These are phyloP conservation scores for Amanita polypyramis DNA, from an alignment of 768 basidiomycete species.

Conservation along the genomic window DNA sequence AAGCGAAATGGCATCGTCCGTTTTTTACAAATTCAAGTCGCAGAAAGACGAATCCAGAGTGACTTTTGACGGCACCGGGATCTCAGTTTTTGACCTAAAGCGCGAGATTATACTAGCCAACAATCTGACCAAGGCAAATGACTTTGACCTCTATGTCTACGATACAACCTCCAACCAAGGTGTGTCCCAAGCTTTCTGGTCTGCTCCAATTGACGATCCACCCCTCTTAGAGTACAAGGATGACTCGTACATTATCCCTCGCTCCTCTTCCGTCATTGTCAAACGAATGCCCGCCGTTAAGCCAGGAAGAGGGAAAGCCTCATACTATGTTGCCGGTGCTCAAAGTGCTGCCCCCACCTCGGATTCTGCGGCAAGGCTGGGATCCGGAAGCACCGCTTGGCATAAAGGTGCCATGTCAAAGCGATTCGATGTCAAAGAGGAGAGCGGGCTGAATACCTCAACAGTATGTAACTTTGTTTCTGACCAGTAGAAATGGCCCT, in stretches of 20 bases:
- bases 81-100: slow-evolving; percentile 98
- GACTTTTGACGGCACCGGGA: slow-evolving; percentile 96
- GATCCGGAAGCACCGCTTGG: slow-evolving; percentile 34
- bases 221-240: slow-evolving; percentile 69
- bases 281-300: slow-evolving; percentile 79
- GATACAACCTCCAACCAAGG: slow-evolving; percentile 87
- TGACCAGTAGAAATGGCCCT: slow-evolving; percentile 2
- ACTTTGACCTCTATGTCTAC: slow-evolving; percentile 88
- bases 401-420: slow-evolving; percentile 74
- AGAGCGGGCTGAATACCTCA: slow-evolving; percentile 21
- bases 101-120: slow-evolving; percentile 96
- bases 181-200: slow-evolving; percentile 22
- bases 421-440: slow-evolving; percentile 84
- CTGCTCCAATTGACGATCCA: background rate
- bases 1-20: slow-evolving; percentile 71
- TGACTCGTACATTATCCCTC: slow-evolving; percentile 84
- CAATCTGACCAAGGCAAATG: slow-evolving; percentile 91
- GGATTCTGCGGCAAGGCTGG: slow-evolving; percentile 30
- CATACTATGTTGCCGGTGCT: slow-evolving; percentile 56
- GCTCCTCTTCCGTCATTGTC: slow-evolving; percentile 89
- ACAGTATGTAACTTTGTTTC: slow-evolving; percentile 5
- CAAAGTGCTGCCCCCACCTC: slow-evolving; percentile 34
- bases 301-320: slow-evolving; percentile 75
- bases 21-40: slow-evolving; percentile 97
- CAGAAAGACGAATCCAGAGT: slow-evolving; percentile 91